Evolutionary conservation across 305 asterid genomes (phyloP).

Genomic region (Fraxinus sp.): DNA sequence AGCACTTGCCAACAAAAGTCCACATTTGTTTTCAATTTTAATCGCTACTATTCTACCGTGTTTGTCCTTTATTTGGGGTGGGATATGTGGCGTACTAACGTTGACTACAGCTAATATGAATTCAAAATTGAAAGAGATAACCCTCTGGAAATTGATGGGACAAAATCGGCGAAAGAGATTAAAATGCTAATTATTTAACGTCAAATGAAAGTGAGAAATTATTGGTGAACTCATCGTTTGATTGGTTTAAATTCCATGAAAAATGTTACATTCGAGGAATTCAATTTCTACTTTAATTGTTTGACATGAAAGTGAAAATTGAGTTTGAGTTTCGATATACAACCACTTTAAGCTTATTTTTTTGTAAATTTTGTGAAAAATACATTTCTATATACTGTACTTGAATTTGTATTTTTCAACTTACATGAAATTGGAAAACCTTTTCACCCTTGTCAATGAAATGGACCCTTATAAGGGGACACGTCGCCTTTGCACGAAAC

Average conservation of each 20-base stretch:
- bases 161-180: neutral
- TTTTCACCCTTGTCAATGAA: too few relatives aligned
- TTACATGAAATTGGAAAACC: too few relatives aligned
- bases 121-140: slow-evolving; percentile 13
- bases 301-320: too few relatives aligned
- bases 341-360: too few relatives aligned
- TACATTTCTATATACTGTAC: too few relatives aligned
- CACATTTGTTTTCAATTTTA: neutral
- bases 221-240: neutral
- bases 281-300: too few relatives aligned
- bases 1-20: neutral
- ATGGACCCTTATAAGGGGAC: slow-evolving; percentile 21
- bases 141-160: slow-evolving; percentile 22
- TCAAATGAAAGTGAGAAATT: neutral
- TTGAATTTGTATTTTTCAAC: too few relatives aligned
- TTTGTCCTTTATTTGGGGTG: neutral
- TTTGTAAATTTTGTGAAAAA: too few relatives aligned
- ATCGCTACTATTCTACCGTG: too few relatives aligned
- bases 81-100: slow-evolving; percentile 28
- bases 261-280: too few relatives aligned
- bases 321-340: too few relatives aligned
- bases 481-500: slow-evolving; percentile 42
- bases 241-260: too few relatives aligned
- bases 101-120: slow-evolving; percentile 36
- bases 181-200: neutral